Base-by-base conservation (phyloP, 306 rosid species). In the Casuarina equisetifolia region DNA sequence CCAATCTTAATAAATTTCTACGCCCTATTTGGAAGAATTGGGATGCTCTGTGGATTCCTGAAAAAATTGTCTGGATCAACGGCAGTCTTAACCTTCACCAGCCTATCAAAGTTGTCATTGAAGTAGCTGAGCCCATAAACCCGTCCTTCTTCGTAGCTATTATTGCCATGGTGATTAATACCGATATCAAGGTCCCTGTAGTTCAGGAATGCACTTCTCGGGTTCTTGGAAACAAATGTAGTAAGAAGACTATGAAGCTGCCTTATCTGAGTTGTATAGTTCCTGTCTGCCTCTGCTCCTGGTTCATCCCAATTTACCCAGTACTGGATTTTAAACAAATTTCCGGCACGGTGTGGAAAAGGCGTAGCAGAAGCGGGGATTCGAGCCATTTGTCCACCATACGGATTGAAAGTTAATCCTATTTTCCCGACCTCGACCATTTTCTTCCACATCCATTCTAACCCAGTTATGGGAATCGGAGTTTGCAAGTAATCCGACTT, bases 171-270 rank as follows among this genome's bases (percentile, higher is more conserved):
- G 9, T 39, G 59, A 69, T 74, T 92, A 17, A 71, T 35, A 50
- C 97, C 97, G 79, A 92, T 88, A 84, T 92, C 97, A 69, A 92
- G 84, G 82, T 92, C 97, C 55, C 97, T 85, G 20, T 92, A 92
- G 40, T 90, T 90, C 52, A 92, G 78, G 76, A 81, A 92, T 2
- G 97, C 85, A 69, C 91, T 69, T 63, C 97, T 92, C 57, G 96
- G 97, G 78, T 86, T 85, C 84, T 92, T 88, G 3, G 96, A 90
- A 58, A 92, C 96, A 79, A 87, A 92, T 69, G 88, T 93, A 0
- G 96, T 89, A 96, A 89, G 85, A 84, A 66, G 87, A 76, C 71
- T 87, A 58, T 61, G 74, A 9, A 92, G 73, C 80, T 80, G 82
- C 49, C 88, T 88, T 63, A 84, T 79, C 62, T 88, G 84, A 15